phyloP scores from a whole-genome alignment of 2,329 filamentous ascomycete species.

The Bipolaris oryzae region DNA sequence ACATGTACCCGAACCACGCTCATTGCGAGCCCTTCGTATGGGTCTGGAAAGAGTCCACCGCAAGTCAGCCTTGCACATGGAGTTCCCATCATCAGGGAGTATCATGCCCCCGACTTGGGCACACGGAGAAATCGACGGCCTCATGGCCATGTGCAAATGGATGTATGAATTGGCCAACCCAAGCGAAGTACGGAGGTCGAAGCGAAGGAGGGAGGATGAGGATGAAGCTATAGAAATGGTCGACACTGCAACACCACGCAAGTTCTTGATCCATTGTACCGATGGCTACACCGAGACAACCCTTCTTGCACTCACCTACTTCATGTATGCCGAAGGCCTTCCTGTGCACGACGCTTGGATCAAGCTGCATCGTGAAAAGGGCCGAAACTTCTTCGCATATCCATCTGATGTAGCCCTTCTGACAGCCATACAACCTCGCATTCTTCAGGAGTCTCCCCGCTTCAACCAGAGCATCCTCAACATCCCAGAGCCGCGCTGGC shows the following conservation, averaged over 20 bases:
- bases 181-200: slow-evolving; percentile 46
- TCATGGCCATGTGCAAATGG: slow-evolving; percentile 88
- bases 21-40: slow-evolving; percentile 67
- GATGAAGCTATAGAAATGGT: slow-evolving; percentile 64
- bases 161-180: slow-evolving; percentile 83
- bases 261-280: slow-evolving; percentile 87
- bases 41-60: slow-evolving; percentile 54
- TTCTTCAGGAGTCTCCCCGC: slow-evolving; percentile 73
- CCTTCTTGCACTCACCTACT: slow-evolving; percentile 86
- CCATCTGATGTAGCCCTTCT: slow-evolving; percentile 85
- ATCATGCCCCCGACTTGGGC: slow-evolving; percentile 85
- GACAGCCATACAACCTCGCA: slow-evolving; percentile 74
- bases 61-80: slow-evolving; percentile 62
- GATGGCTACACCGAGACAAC: slow-evolving; percentile 97
- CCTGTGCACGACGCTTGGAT: slow-evolving; percentile 88
- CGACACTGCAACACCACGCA: slow-evolving; percentile 56
- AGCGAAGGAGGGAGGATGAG: slow-evolving; percentile 54
- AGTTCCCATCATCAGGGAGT: slow-evolving; percentile 95
- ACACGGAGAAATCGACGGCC: slow-evolving; percentile 79
- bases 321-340: slow-evolving; percentile 85
- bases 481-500: slow-evolving; percentile 77
- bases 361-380: slow-evolving; percentile 76
- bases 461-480: slow-evolving; percentile 57
- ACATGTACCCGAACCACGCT: slow-evolving; percentile 71
- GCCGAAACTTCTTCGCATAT: slow-evolving; percentile 96